Base-by-base conservation (phyloP, 2,329 filamentous ascomycete species). In the Botryotinia globosa region DNA sequence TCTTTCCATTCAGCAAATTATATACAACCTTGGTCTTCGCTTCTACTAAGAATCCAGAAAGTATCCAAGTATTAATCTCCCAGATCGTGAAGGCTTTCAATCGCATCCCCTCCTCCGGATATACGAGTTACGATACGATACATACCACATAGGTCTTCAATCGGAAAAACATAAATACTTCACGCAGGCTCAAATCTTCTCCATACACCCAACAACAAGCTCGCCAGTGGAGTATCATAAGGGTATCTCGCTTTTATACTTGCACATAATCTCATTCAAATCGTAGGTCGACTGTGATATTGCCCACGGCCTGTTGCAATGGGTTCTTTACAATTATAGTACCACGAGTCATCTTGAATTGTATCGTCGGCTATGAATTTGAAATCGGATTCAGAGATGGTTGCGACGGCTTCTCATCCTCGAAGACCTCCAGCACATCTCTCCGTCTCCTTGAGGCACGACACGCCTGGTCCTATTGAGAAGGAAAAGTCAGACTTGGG, bases 361-460 rank as follows among this genome's bases (percentile, higher is more conserved):
- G 32, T 42, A n/a, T 68, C 51, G n/a, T n/a, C 63, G 51, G 61
- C 51, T 72, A 72, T 72, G 70, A 51, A 61, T 39, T 32, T 51
- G 44, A 54, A 72, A n/a, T 44, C 70, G 4, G 29, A 51, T 25
- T 32, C 39, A 39, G 25, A 51, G 7, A 16, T 32, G 45, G 39
- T 16, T 48, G 18, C 48, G 44, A 58, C 58, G n/a, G 51, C 20
- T 29, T 42, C 72, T 29, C 76, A 78, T 70, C 77, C 77, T 34
- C 75, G 77, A 45, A 75, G 77, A 74, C 62, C 67, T 69, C 77
- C 77, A n/a, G 74, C 76, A 18, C 75, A 78, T 72, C 69, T 76
- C 42, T 78, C 77, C 12, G 77, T 78, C 20, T 74, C 75, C 69
- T 67, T 77, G 34, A 74, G 71, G 56, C 74, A 76, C 73, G 66